phyloP scores from a whole-genome alignment of 2,329 filamentous ascomycete genomes.

The Colletotrichum costaricense region DNA sequence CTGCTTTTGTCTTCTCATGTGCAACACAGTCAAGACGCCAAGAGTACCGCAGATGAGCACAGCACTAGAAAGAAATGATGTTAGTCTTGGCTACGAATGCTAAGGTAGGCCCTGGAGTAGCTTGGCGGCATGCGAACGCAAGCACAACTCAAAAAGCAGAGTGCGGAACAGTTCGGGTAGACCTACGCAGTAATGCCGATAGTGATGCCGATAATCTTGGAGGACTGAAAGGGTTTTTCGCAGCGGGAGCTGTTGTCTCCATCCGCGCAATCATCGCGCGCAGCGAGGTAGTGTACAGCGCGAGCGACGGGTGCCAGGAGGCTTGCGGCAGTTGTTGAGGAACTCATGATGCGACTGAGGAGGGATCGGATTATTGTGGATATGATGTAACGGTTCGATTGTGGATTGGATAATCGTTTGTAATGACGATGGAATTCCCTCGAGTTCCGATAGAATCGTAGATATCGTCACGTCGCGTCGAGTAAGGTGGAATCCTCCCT shows the following conservation, averaged over 20 bases:
- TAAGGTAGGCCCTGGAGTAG: background rate
- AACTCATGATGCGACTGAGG: slow-evolving; percentile 1
- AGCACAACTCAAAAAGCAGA: too few relatives aligned
- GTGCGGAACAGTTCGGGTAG: background rate
- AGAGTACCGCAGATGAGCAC: slow-evolving; percentile 18
- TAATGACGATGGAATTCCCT: background rate
- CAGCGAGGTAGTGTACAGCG: slow-evolving; percentile 1
- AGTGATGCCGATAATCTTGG: slow-evolving; percentile 28
- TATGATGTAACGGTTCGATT: slow-evolving; percentile 12
- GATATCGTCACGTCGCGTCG: background rate
- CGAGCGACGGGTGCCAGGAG: slow-evolving; percentile 22
- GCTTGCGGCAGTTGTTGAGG: background rate
- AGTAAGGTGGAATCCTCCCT: background rate
- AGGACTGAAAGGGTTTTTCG: slow-evolving; percentile 25
- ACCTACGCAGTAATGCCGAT: slow-evolving; percentile 28
- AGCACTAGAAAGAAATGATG: background rate
- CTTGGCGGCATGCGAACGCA: too few relatives aligned
- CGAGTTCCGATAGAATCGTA: background rate
- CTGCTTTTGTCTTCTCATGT: slow-evolving; percentile 18
- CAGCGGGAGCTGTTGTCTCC: slow-evolving; percentile 21
- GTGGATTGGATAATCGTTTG: background rate
- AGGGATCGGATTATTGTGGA: background rate
- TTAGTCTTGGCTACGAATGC: background rate
- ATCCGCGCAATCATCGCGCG: slow-evolving; percentile 18
- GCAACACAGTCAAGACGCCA: slow-evolving; percentile 14